Conservation (phyloP, 106 monocot species). For the Iris macrosiphon region DNA sequence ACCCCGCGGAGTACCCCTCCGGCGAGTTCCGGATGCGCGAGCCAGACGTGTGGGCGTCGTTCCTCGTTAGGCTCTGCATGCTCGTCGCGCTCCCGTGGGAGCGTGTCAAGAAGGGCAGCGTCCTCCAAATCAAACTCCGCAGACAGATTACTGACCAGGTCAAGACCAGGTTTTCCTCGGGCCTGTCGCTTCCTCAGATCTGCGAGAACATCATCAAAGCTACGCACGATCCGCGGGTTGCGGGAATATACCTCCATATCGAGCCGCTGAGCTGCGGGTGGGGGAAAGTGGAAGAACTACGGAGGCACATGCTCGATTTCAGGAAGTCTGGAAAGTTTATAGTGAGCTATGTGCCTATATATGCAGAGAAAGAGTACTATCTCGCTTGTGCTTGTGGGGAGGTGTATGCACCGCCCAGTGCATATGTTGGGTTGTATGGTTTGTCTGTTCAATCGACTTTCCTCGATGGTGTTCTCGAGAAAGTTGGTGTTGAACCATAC, state of each 20-base stretch:
- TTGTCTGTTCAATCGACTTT: slow-evolving; percentile 75
- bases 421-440: slow-evolving; percentile 81
- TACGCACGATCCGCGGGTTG: slow-evolving; percentile 90
- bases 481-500: slow-evolving; percentile 86
- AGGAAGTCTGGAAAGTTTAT: slow-evolving; percentile 94
- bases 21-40: slow-evolving; percentile 80
- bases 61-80: slow-evolving; percentile 67
- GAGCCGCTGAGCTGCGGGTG: slow-evolving; percentile 92
- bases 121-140: slow-evolving; percentile 79
- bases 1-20: slow-evolving; percentile 50
- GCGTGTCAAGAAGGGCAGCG: slow-evolving; percentile 83
- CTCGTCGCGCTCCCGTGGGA: slow-evolving; percentile 87
- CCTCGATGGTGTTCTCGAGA: slow-evolving; percentile 86
- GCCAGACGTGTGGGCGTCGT: slow-evolving; percentile 48
- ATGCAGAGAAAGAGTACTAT: slow-evolving; percentile 93
- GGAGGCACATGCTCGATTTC: slow-evolving; percentile 85
- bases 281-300: slow-evolving; percentile 94
- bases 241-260: slow-evolving; percentile 89
- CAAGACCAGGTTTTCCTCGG: slow-evolving; percentile 51
- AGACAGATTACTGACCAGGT: slow-evolving; percentile 94
- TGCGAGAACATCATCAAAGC: slow-evolving; percentile 92
- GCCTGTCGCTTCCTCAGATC: slow-evolving; percentile 84
- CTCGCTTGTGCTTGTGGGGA: slow-evolving; percentile 94
- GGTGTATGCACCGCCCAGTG: slow-evolving; percentile 80
- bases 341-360: slow-evolving; percentile 69